Evolutionary conservation across 1,284 basidiomycete species (phyloP), one percentile per base, ranked within the genome.

Genomic region (Apiotrichum veenhuisii): DNA sequence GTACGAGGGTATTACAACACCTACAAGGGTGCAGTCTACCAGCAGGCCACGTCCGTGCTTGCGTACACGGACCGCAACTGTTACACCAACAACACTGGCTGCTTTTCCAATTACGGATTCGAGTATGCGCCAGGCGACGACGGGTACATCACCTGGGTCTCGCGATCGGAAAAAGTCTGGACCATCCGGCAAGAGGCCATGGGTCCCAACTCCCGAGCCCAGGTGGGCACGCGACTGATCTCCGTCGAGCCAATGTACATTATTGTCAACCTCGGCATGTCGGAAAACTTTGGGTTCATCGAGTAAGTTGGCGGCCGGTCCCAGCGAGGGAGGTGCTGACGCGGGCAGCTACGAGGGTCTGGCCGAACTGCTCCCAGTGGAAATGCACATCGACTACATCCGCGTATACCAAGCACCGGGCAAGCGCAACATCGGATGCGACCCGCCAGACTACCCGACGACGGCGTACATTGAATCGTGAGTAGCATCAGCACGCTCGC

Each of bases 11-110:
- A 54, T 82, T 80, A 66, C n/a, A 94, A 94, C 75, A 57, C 76
- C 3, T 95, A 93, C 75, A 82, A 80, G 52, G 92, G 91, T 25
- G 87, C 86, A 26, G 70, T 78, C 15, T 89, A 81, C 71, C 91
- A 95, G 74, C 88, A 95, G 75, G 87, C 88, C 23, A 70, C 87
- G 22, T 89, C 87, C 2, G 84, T 82, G 12, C 64, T 89, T 46
- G 79, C 87, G 3, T 38, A 5, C 47, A 88, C 82, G 54, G 78
- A 62, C 18, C 48, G 36, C 5, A 82, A 47, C 17, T 56, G 83
- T n/a, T 89, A 89, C 64, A 78, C 80, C 50, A 82, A 80, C 25
- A 43, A 54, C 23, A 58, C 61, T 17, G 61, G 54, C 26, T 57
- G 62, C 20, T 75, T 69, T 54, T 61, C 58, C 23, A 48, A 58